These are phyloP conservation scores for Apiotrichum mycotoxinovorans DNA, from an alignment of 1,284 basidiomycete genomes.

Conservation along the genomic window DNA sequence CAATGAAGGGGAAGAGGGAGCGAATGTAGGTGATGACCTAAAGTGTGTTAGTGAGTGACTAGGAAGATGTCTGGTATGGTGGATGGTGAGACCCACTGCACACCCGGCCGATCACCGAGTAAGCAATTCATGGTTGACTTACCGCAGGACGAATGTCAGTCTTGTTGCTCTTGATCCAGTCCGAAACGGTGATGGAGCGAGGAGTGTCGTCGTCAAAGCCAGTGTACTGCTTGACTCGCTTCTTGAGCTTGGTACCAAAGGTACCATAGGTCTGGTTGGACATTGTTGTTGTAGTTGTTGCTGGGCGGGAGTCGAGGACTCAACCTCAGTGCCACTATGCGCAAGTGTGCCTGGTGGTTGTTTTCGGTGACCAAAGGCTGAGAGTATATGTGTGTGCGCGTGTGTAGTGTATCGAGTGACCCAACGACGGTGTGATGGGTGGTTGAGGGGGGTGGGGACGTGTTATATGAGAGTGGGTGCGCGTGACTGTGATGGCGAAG, in stretches of 20 bases:
- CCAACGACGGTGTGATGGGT: too few relatives aligned
- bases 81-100: neutral
- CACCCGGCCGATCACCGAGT: too few relatives aligned
- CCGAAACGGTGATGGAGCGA: conserved; percentile 30
- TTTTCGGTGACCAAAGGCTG: too few relatives aligned
- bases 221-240: conserved; percentile 29
- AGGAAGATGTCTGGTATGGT: too few relatives aligned
- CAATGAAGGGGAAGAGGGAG: conserved; percentile 74
- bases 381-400: too few relatives aligned
- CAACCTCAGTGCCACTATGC: neutral
- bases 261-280: neutral
- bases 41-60: conserved; percentile 2
- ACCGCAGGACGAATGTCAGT: conserved; percentile 24
- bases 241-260: conserved; percentile 5
- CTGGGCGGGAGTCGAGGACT: neutral
- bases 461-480: too few relatives aligned
- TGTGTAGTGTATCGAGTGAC: neutral
- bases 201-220: conserved; percentile 41
- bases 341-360: neutral
- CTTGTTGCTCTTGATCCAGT: conserved; percentile 31
- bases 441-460: too few relatives aligned
- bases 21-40: conserved; percentile 62
- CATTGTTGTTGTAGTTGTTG: neutral
- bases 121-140: conserved; percentile 18
- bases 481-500: neutral